A percentile compares a stretch with the other conserved stretches of the same genome.
Conservation (phyloP, 176 grass and related monocot species). For the Cenchrus americanus region DNA sequence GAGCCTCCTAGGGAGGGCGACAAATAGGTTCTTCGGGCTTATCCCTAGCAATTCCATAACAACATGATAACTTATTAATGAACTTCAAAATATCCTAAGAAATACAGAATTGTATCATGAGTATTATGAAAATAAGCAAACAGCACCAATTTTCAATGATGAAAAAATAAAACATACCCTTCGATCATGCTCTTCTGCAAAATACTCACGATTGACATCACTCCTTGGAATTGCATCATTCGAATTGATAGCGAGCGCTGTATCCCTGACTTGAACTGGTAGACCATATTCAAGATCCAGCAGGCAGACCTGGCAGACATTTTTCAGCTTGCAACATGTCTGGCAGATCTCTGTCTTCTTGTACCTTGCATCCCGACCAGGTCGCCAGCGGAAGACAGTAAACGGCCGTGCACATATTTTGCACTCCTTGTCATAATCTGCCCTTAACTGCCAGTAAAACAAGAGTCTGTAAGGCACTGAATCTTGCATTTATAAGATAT, state of each 20-base stretch:
- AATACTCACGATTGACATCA: slow-evolving; percentile 93
- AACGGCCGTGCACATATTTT: slow-evolving; percentile 93
- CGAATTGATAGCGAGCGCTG: slow-evolving; percentile 79
- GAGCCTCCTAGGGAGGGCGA: too few species aligned
- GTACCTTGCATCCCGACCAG: slow-evolving; percentile 92
- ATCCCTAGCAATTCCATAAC: too few species aligned
- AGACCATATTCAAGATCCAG: slow-evolving; percentile 97
- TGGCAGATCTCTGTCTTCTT: slow-evolving; percentile 99
- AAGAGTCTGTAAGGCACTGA: slow-evolving; percentile 30
- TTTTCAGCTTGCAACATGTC: slow-evolving; percentile 98
- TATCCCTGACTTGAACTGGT: slow-evolving; percentile 92
- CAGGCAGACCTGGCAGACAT: slow-evolving; percentile 96
- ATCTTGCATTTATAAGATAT: not conserved
- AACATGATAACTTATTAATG: not conserved
- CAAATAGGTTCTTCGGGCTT: too few species aligned
- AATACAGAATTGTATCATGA: not conserved
- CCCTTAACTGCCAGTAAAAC: slow-evolving; percentile 60
- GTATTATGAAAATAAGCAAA: not conserved
- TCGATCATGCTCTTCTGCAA: slow-evolving; percentile 97
- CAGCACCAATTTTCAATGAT: not conserved
- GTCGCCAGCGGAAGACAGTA: slow-evolving; percentile 94
- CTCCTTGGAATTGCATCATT: slow-evolving; percentile 95
- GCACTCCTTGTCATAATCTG: slow-evolving; percentile 96
- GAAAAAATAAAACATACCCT: slow-evolving; percentile 62
- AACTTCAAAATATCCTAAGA: not conserved